These are phyloP conservation scores for Alternaria novae-zelandiae DNA, from an alignment of 2,329 filamentous ascomycete genomes.

Conservation along the genomic window DNA sequence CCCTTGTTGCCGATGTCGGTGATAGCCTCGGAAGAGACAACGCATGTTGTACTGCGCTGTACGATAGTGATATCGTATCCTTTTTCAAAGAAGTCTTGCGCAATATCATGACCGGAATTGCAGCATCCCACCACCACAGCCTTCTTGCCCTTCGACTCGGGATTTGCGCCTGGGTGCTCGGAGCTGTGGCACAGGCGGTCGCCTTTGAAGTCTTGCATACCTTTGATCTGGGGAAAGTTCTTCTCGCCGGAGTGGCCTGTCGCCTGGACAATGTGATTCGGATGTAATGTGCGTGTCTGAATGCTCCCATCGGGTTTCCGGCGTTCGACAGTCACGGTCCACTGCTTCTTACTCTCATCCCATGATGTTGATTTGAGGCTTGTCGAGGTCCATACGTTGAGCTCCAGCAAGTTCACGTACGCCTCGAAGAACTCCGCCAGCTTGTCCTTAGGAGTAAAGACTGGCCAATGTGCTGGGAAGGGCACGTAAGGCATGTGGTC, in stretches of 20 bases:
- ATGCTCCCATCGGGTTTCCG: conserved; percentile 26
- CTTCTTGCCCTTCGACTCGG: conserved; percentile 48
- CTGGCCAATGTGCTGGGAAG: conserved; percentile 41
- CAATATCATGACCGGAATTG: conserved; percentile 59
- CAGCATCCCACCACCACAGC: conserved; percentile 57
- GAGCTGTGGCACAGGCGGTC: conserved; percentile 41
- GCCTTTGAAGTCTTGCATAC: conserved; percentile 48
- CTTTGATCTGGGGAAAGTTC: conserved; percentile 39
- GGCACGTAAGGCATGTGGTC: conserved; percentile 48
- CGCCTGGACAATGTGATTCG: conserved; percentile 39
- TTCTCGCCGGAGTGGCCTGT: conserved; percentile 43
- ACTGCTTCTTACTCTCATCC: conserved; percentile 45
- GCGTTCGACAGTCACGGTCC: conserved; percentile 47
- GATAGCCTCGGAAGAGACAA: conserved; percentile 36
- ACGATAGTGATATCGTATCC: conserved; percentile 55
- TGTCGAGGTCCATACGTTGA: conserved; percentile 51
- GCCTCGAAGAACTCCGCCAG: conserved; percentile 49
- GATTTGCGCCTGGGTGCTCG: conserved; percentile 41
- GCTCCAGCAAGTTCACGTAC: conserved; percentile 46
- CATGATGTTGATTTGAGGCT: conserved; percentile 47
- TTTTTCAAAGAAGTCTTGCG: conserved; percentile 55
- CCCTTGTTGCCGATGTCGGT: conserved; percentile 39
- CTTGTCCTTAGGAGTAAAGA: conserved; percentile 44
- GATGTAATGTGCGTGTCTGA: conserved; percentile 34
- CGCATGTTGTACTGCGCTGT: conserved; percentile 53